Base-by-base conservation (phyloP, 106 monocot species). In the Dioscorea dumetorum region DNA sequence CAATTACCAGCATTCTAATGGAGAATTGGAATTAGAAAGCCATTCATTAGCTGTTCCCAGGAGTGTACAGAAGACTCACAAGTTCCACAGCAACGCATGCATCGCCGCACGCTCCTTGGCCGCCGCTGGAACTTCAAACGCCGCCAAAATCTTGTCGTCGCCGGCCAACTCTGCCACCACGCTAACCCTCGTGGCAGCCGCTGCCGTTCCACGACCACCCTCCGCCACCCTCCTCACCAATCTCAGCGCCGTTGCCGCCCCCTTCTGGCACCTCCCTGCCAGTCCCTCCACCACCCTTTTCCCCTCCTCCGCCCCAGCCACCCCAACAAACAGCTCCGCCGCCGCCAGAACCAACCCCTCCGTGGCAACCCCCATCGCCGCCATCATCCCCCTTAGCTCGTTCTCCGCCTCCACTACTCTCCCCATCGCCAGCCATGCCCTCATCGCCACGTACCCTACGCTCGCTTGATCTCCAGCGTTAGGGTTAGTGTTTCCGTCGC, bases 81-180 rank as follows among this genome's bases (percentile, higher is more conserved):
- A 89, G 69, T 90, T 99, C 97, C 97, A 99, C 22, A 99, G 86
- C 12, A 99, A 48, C 6, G 87, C 86, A 57, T 97, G 89, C 92
- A 97, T 97, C 0, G 79, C 76, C 23, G 64, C 73, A 18, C 89
- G 63, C 64, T 92, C 89, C 71, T 80, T 87, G 21, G 60, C 69
- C 0, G 68, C 75, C 4, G 49, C 78, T 11, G 41, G 48, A 8
- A 77, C 81, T 21, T 76, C 35, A 61, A 99, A 99, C 14, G 87
- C 65, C 17, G 72, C 70, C 12, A 87, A 74, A 52, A 99, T 84
- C 62, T 84, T 80, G 67, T 99, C 92, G 54, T 92, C 87, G 0
- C 86, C 70, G 4, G 82, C 86, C 52, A 99, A 56, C 67, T 99
- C 89, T 8, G 84, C 84, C n/a, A 80, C 87, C 48, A 78, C 86